These are phyloP conservation scores for Scutellaria galericulata DNA, from an alignment of 257 asterid species.

Conservation along the genomic window DNA sequence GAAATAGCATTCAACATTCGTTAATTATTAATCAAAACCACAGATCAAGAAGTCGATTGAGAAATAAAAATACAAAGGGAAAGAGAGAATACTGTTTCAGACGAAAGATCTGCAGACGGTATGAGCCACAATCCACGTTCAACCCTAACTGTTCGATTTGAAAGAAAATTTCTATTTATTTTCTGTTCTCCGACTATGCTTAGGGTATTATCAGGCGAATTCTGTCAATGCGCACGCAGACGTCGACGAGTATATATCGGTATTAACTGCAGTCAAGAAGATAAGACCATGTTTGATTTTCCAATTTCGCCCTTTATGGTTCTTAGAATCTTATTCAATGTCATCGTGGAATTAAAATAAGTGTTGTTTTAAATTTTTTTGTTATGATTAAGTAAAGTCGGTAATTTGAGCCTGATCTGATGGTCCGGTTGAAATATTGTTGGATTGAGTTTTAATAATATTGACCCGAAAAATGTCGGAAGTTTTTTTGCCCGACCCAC, in stretches of 20 bases:
- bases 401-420: too few relatives aligned
- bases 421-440: too few relatives aligned
- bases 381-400: too few relatives aligned
- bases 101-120: background rate
- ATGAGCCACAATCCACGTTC: background rate
- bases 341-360: background rate
- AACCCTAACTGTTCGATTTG: background rate
- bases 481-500: too few relatives aligned
- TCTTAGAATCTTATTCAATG: too few relatives aligned
- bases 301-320: too few relatives aligned
- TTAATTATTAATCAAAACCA: background rate
- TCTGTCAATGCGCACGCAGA: background rate
- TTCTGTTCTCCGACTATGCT: background rate
- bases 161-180: background rate
- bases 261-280: too few relatives aligned
- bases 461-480: too few relatives aligned
- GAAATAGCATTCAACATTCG: constrained; percentile 4
- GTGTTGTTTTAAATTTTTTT: too few relatives aligned
- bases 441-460: too few relatives aligned
- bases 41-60: constrained; percentile 24
- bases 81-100: constrained; percentile 26
- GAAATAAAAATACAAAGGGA: background rate
- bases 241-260: too few relatives aligned
- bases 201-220: constrained; percentile 27
- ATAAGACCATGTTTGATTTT: too few relatives aligned